Percentiles rank a stretch among this genome's conserved stretches.
These are phyloP conservation scores for Coleophoma crateriformis DNA, from an alignment of 2,329 filamentous ascomycete species.

Conservation along the genomic window DNA sequence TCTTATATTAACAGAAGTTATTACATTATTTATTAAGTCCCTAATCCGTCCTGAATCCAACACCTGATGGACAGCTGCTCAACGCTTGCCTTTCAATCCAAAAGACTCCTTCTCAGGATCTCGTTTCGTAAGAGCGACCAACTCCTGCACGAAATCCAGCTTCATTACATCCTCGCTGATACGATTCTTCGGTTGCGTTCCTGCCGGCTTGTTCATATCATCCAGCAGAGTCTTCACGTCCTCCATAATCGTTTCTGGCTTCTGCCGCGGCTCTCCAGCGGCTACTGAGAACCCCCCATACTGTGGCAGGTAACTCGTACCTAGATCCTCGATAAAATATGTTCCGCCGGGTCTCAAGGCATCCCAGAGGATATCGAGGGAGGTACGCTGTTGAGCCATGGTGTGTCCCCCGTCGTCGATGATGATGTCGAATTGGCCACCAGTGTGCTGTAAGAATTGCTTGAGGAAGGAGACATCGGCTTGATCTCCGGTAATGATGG, in stretches of 20 bases:
- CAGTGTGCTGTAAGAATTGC: slow-evolving; percentile 26
- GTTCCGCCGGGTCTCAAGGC: slow-evolving; percentile 29
- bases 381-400: slow-evolving; percentile 32
- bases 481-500: slow-evolving; percentile 35
- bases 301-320: slow-evolving; percentile 20
- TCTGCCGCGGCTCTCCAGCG: background rate
- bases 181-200: background rate
- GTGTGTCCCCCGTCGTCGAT: slow-evolving; percentile 34
- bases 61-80: no score
- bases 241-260: slow-evolving; percentile 11
- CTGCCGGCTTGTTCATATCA: slow-evolving; percentile 12
- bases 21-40: no score
- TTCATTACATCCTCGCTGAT: background rate
- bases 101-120: background rate
- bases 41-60: no score
- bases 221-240: slow-evolving; percentile 20
- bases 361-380: slow-evolving; percentile 29
- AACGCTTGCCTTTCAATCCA: no score
- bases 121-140: background rate
- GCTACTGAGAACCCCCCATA: slow-evolving; percentile 16
- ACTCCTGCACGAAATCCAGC: background rate
- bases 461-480: slow-evolving; percentile 30
- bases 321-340: slow-evolving; percentile 31
- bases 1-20: no score
- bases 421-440: slow-evolving; percentile 33